Percentiles rank a stretch among this genome's conserved stretches.
These are phyloP conservation scores for Gnaphalium uliginosum DNA, from an alignment of 129 eudicot species.

Conservation along the genomic window DNA sequence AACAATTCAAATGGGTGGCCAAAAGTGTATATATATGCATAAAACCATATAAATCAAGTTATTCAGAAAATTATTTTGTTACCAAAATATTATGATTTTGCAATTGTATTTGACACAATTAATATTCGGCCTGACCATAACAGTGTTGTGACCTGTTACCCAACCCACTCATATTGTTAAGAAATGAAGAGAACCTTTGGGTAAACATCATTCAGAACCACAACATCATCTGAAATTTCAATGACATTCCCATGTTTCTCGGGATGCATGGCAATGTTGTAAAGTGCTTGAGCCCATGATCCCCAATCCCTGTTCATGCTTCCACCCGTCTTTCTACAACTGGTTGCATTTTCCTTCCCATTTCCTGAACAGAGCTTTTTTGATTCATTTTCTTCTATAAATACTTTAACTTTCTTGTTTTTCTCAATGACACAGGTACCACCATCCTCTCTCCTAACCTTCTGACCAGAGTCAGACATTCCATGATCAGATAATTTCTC, in stretches of 20 bases:
- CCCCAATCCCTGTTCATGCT: constrained; percentile 59
- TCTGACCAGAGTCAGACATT: constrained; percentile 40
- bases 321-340: constrained; percentile 19
- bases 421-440: constrained; percentile 35
- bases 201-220: constrained; percentile 71
- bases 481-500: constrained; percentile 24
- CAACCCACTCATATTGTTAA: constrained; percentile 1
- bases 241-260: constrained; percentile 57
- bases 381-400: constrained; percentile 32
- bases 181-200: constrained; percentile 64
- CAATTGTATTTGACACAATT: background rate
- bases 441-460: constrained; percentile 55
- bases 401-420: constrained; percentile 57
- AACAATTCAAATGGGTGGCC: background rate
- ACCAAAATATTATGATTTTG: background rate
- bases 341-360: constrained; percentile 27
- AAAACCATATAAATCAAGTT: background rate
- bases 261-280: constrained; percentile 73
- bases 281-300: constrained; percentile 85
- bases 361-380: constrained; percentile 16
- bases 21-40: background rate
- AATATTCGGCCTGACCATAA: background rate
- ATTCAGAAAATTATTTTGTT: background rate
- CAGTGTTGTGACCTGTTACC: constrained; percentile 1
- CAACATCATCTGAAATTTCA: constrained; percentile 64